Conservation (phyloP, 2,329 filamentous ascomycete species). For the Chaetomium sp. region DNA sequence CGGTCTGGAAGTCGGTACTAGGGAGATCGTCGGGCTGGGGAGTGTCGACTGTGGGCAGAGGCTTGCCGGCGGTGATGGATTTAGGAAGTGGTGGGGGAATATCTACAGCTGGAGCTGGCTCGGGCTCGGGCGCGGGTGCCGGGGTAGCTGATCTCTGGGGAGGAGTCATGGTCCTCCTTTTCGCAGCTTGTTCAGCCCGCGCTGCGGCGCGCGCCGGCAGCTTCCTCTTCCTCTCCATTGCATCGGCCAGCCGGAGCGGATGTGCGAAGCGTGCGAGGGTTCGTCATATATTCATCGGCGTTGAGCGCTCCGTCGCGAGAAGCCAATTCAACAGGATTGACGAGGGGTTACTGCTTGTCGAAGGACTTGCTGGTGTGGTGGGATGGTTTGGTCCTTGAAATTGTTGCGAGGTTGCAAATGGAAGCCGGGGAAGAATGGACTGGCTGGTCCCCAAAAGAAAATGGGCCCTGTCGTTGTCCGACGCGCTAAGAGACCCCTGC, state of each 20-base stretch:
- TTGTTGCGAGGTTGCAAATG: conserved; percentile 21
- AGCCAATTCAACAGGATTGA: not conserved
- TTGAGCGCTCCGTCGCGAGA: not conserved
- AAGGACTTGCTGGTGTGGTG: conserved; percentile 3
- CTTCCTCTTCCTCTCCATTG: conserved; percentile 68
- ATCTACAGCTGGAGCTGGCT: conserved; percentile 43
- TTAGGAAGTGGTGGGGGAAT: conserved; percentile 57
- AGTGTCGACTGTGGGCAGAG: conserved; percentile 69
- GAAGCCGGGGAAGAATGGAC: conserved; percentile 17
- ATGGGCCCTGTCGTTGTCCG: conserved; percentile 24
- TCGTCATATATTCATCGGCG: conserved; percentile 35
- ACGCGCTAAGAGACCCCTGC: conserved; percentile 19
- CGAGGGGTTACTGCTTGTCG: not conserved
- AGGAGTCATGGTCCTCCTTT: conserved; percentile 61
- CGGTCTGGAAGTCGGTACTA: conserved; percentile 68
- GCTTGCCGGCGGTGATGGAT: conserved; percentile 64
- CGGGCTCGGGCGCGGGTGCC: conserved; percentile 34
- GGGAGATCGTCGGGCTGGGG: conserved; percentile 67
- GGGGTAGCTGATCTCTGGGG: conserved; percentile 53
- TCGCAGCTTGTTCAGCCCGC: conserved; percentile 60
- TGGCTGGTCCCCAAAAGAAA: conserved; percentile 26
- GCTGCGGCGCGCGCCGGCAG: conserved; percentile 64
- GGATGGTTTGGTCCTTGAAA: not conserved
- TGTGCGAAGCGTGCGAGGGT: conserved; percentile 21
- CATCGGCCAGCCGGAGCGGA: conserved; percentile 31